These are phyloP conservation scores for Hypseocharis bilobata DNA, from an alignment of 441 rosid species.

Conservation along the genomic window DNA sequence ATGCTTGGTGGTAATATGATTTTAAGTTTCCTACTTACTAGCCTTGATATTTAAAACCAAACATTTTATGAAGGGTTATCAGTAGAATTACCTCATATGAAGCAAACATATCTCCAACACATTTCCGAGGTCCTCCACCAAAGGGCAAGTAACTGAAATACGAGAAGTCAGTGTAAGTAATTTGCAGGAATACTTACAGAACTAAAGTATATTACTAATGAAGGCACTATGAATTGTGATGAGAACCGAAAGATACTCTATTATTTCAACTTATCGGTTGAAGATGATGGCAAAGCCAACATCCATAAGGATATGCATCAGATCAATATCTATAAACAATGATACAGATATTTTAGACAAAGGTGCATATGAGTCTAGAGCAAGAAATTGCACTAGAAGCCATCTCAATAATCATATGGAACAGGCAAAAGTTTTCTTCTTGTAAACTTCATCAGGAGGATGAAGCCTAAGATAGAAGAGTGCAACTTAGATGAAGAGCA, in stretches of 20 bases:
- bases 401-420: no score
- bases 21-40: no score
- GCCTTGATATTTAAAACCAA: background rate
- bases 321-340: background rate
- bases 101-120: conserved; percentile 94
- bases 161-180: background rate
- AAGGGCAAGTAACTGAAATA: conserved; percentile 85
- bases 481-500: background rate
- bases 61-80: background rate
- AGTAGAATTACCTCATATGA: conserved; percentile 58
- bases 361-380: no score
- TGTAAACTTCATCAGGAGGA: no score
- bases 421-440: no score
- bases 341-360: background rate
- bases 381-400: no score
- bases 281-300: background rate
- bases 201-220: no score
- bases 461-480: no score
- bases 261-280: background rate
- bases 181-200: background rate
- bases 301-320: background rate
- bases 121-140: conserved; percentile 95
- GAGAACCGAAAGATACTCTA: background rate
- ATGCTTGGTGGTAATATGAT: background rate
- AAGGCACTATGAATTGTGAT: no score